Conservation (phyloP, 1,139 yeast species). For the Yamadazyma blattariae region DNA sequence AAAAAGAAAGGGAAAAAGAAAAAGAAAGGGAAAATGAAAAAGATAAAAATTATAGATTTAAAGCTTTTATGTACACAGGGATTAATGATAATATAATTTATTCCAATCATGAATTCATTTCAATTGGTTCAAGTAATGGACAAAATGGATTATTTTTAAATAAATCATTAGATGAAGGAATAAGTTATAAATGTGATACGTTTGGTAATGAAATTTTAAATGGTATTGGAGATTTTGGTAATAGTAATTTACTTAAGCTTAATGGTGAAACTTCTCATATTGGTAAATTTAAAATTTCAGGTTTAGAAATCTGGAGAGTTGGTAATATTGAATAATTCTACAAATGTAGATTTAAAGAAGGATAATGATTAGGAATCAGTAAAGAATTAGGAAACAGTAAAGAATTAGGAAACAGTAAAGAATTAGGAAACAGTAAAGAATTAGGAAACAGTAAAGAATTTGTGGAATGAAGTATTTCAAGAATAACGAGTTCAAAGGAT, state of each 20-base stretch:
- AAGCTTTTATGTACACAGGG: slow-evolving; percentile 88
- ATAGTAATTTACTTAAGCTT: slow-evolving; percentile 11
- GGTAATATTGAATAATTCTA: slow-evolving; percentile 37
- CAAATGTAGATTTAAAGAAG: too few relatives aligned
- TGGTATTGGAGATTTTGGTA: slow-evolving; percentile 39
- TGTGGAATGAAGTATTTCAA: too few relatives aligned
- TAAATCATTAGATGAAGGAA: slow-evolving; percentile 69
- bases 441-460: too few relatives aligned
- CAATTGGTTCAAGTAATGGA: slow-evolving; percentile 89
- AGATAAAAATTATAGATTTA: slow-evolving; percentile 40
- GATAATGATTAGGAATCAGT: too few relatives aligned
- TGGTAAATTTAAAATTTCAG: slow-evolving; percentile 67
- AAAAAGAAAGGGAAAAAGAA: slow-evolving; percentile 2
- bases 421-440: too few relatives aligned
- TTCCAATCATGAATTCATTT: slow-evolving; percentile 73
- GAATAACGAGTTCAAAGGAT: too few relatives aligned
- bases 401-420: too few relatives aligned
- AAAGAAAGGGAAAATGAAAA: background rate
- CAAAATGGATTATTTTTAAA: slow-evolving; percentile 92
- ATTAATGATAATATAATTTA: slow-evolving; percentile 81
- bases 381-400: too few relatives aligned
- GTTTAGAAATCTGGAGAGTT: slow-evolving; percentile 84
- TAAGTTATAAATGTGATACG: slow-evolving; percentile 74
- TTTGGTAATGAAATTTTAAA: slow-evolving; percentile 85
- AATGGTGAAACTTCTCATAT: slow-evolving; percentile 11